Evolutionary conservation across 257 asterid genomes (phyloP), one percentile per base, ranked within the genome.

Genomic region (Nicotiana benthamiana): DNA sequence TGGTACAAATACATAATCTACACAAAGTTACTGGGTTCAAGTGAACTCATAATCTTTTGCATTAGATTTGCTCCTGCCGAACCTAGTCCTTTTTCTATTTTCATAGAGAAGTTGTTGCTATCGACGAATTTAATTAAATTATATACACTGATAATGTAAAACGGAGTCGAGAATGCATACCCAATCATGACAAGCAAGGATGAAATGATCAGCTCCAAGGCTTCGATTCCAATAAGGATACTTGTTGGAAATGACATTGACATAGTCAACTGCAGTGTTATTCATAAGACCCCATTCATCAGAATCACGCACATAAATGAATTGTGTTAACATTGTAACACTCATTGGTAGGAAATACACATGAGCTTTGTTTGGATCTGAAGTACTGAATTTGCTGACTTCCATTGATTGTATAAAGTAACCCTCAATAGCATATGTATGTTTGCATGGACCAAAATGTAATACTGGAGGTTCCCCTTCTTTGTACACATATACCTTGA

Each of bases 181-280:
- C 97, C 97, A 93, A 46, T 93, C 97, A 75, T 93, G 97, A 76
- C 97, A 93, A 15, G 97, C 97, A 28, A 93, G 93, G 87, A 93
- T 91, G 92, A 91, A 93, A 80, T 93, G 97, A 53, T 93, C 97
- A 1, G 94, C 93, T 9, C 92, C 97, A 13, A 79, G 86, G 89
- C 92, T 91, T 74, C 91, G 92, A 80, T 91, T 93, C 97, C 97
- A 93, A 6, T 80, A 90, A n/a, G 95, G 95, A 76, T 93, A 83
- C 6, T 90, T 91, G 5, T 36, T 27, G 2, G 85, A 59, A 77
- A 87, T 72, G 15, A 87, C 60, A 75, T 87, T 43, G 12, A 87
- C 80, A 74, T 87, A 87, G 18, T 84, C 88, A 8, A 54, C 43
- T 68, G 83, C 83, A 3, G 85, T 52, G 40, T 80, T 80, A 40